Conservation (phyloP, 352 stramenopile species). For the Pythium utonaiense region DNA sequence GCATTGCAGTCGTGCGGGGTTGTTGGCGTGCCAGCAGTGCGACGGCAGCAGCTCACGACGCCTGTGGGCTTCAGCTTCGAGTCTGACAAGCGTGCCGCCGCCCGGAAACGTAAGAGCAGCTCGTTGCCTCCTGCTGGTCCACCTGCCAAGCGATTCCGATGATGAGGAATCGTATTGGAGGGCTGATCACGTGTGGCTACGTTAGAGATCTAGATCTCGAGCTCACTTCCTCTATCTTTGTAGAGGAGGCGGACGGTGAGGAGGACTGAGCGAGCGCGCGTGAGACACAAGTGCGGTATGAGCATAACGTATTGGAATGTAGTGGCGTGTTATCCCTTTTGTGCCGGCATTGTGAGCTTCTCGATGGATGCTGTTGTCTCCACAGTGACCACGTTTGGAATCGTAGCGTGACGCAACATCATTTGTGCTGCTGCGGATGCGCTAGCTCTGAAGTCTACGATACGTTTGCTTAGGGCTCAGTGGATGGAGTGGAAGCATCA, state of each 20-base stretch:
- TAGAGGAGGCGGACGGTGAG: constrained; percentile 10
- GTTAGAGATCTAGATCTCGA: neutral
- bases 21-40: constrained; percentile 61
- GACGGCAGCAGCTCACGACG: constrained; percentile 60
- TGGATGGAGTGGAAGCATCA: no score
- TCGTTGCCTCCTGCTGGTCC: constrained; percentile 3
- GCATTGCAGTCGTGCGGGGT: constrained; percentile 56
- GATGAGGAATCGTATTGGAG: neutral
- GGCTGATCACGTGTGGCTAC: neutral
- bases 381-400: neutral
- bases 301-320: constrained; percentile 3
- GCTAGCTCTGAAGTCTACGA: neutral
- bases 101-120: constrained; percentile 28
- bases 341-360: neutral
- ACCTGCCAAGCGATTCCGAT: constrained; percentile 20
- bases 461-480: no score
- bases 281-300: neutral
- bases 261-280: neutral
- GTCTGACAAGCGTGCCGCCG: constrained; percentile 53
- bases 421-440: neutral
- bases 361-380: neutral
- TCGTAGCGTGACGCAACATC: neutral
- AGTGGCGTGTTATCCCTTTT: neutral
- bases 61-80: constrained; percentile 66
- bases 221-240: constrained; percentile 15